Base-by-base conservation (phyloP, 1,284 basidiomycete species). In the Fomitiporia mediterranea region DNA sequence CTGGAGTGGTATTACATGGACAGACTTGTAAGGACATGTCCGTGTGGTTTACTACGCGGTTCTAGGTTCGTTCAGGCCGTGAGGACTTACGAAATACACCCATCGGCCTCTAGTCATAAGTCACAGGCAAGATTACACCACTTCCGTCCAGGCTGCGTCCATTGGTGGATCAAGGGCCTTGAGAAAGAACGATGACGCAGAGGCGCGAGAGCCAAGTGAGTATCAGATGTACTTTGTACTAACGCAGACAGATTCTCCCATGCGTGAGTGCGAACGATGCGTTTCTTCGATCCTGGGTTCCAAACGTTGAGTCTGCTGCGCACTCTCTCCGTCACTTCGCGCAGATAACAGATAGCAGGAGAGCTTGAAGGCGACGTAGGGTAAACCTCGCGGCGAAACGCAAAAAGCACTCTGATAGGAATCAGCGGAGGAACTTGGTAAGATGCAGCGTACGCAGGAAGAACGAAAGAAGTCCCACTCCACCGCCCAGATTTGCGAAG, bases 231-330 rank as follows among this genome's bases (percentile, higher is more conserved):
- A 28, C 4, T 15, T 8, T 30, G 44, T 13, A 46, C 27, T 8
- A 46, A 46, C 9, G 44, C 23, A 46, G 44, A 46, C 27, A 46
- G 25, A 30, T 46, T 46, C 44, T 46, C 44, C 44, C 44, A 46
- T 46, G 44, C 25, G 4, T 4, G 27, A 46, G 44, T 46, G 44
- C 8, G 44, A 46, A 46, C 44, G 25, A 46, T 28, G 25, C 15
- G 9, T 34, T 34, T 34, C 32, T 34, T 34, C 6, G 32, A 13
- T 34, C 32, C 32, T 34, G 13, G 32, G 21, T 46, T 28, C 7
- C 25, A 46, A 11, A 30, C 25, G 44, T 25, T 25, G 15, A 6
- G 13, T 25, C 44, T 46, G 44, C 44, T 46, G 44, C 44, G 44
- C 44, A 28, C 25, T 46, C 44, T 30, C 44, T 46, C 44, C 44